These are phyloP conservation scores for Acer campestre DNA, from an alignment of 345 rosid genomes.

Conservation along the genomic window DNA sequence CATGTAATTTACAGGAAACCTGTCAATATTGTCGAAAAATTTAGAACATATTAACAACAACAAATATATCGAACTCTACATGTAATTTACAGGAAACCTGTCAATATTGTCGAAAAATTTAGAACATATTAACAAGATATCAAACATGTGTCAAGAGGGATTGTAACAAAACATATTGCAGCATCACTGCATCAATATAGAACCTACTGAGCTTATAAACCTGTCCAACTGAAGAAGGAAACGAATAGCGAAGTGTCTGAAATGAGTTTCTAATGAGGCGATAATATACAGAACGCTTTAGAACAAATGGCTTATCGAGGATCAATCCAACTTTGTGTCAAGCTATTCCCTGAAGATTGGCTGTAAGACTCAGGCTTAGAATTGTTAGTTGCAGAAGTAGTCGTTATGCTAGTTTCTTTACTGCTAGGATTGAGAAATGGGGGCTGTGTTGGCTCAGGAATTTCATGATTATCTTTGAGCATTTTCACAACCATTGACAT, in stretches of 20 bases:
- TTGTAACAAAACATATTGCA: not conserved
- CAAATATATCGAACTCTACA: not conserved
- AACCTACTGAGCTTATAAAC: not conserved
- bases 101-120: too few relatives aligned
- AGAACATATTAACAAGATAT: not conserved
- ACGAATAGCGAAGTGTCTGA: not conserved
- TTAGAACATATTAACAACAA: too few relatives aligned
- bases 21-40: too few relatives aligned
- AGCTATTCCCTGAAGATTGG: conserved; percentile 49
- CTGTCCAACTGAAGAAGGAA: not conserved
- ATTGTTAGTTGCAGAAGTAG: conserved; percentile 13
- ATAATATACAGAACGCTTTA: not conserved
- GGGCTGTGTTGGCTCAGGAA: conserved; percentile 73
- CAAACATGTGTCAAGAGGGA: not conserved
- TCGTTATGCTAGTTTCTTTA: conserved; percentile 28
- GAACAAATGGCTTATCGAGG: conserved; percentile 29
- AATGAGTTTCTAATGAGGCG: not conserved
- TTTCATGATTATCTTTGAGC: conserved; percentile 49
- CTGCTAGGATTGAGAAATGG: conserved; percentile 59
- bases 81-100: conserved; percentile 7
- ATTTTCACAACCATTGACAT: conserved; percentile 78
- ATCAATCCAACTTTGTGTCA: conserved; percentile 44
- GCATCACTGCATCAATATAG: not conserved
- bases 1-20: conserved; percentile 10
- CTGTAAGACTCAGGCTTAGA: conserved; percentile 41